A percentile compares a stretch with the other conserved stretches of the same genome.
Evolutionary conservation across 2,329 filamentous ascomycete species (phyloP).

Genomic region (Dothistroma septosporum): DNA sequence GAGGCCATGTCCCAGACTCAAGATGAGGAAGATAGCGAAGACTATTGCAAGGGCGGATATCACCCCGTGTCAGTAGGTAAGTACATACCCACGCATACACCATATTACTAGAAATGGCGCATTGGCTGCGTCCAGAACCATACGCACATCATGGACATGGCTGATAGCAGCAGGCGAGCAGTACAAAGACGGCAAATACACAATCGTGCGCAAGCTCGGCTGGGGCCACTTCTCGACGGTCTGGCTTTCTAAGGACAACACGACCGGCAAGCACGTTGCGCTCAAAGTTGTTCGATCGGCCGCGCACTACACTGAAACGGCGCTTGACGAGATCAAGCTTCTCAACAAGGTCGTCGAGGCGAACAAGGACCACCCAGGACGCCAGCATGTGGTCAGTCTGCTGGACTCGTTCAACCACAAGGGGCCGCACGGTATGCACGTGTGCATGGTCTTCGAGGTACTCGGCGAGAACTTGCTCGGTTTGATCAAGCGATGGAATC

Average conservation of each 20-base stretch:
- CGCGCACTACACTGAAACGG: conserved; percentile 97
- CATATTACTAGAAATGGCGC: background rate
- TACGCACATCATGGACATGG: background rate
- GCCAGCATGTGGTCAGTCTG: conserved; percentile 91
- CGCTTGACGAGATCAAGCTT: conserved; percentile 97
- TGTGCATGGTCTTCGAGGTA: conserved; percentile 99
- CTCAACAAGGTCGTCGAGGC: conserved; percentile 95
- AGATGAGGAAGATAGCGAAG: conserved; percentile 97
- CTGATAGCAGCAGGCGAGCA: conserved; percentile 61
- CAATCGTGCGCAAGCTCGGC: conserved; percentile 89
- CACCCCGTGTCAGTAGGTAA: conserved; percentile 74
- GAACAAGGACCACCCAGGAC: conserved; percentile 88
- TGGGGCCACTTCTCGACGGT: conserved; percentile 86
- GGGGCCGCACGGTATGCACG: conserved; percentile 90
- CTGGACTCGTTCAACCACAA: conserved; percentile 97
- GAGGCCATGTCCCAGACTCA: conserved; percentile 83
- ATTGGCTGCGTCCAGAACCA: background rate
- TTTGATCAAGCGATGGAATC: conserved; percentile 97
- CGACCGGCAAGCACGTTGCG: conserved; percentile 86
- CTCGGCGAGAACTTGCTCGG: conserved; percentile 91
- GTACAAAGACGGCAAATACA: conserved; percentile 97
- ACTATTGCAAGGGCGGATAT: conserved; percentile 99
- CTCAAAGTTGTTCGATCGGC: conserved; percentile 97
- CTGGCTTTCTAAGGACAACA: conserved; percentile 64
- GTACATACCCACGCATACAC: background rate